These are phyloP conservation scores for Fusarium sacchari DNA, from an alignment of 2,329 filamentous ascomycete species.

Conservation along the genomic window DNA sequence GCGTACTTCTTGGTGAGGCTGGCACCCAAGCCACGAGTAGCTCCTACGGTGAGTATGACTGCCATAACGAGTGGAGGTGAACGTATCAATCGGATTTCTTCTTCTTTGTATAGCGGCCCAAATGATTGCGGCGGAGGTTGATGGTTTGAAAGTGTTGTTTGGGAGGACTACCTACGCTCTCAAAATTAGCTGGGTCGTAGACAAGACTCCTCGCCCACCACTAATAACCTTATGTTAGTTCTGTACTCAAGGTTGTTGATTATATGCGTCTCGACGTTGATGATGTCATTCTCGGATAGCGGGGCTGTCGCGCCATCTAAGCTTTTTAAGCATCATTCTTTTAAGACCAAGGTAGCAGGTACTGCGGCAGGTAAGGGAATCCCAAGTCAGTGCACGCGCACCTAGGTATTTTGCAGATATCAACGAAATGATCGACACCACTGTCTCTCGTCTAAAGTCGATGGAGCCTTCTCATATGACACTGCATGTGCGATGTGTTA, in stretches of 20 bases:
- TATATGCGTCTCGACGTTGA: background rate
- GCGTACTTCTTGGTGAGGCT: constrained; percentile 69
- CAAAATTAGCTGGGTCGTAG: background rate
- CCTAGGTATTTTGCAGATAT: background rate
- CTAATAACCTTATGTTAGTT: background rate
- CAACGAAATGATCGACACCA: background rate
- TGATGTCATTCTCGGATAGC: background rate
- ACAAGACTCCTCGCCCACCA: background rate
- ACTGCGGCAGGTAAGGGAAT: background rate
- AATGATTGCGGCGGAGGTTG: background rate
- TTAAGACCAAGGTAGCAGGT: background rate
- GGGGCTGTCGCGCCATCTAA: background rate
- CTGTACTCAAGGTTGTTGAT: background rate
- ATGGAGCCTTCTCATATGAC: background rate
- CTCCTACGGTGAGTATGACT: constrained; percentile 71
- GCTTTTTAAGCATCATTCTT: background rate
- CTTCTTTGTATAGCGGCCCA: background rate
- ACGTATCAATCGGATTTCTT: background rate
- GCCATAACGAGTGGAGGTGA: constrained; percentile 51
- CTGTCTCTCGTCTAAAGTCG: background rate
- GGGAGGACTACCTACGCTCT: background rate
- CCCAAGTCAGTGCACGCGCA: background rate
- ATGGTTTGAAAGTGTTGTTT: background rate
- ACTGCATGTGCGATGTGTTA: background rate
- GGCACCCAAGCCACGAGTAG: constrained; percentile 74